Percentiles rank a stretch among this genome's conserved stretches.
Conservation (phyloP, 139 green algal genomes). For the Gonium pectorale region DNA sequence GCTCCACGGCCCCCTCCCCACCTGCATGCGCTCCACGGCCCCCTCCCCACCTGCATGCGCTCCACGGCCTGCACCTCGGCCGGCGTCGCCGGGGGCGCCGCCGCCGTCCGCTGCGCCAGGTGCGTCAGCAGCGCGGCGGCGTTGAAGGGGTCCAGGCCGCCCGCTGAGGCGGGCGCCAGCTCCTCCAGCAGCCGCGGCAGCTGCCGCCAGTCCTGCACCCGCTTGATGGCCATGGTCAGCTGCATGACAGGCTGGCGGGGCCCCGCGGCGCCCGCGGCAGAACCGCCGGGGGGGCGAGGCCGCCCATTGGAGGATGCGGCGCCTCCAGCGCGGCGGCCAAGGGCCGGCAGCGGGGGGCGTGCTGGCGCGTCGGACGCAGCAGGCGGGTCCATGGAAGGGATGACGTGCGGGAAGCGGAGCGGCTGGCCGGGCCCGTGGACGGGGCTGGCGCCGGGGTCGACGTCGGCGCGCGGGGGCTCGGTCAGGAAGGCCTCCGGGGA, state of each 20-base stretch:
- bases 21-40: constrained; percentile 30
- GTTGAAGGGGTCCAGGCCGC: constrained; percentile 40
- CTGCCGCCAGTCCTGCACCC: constrained; percentile 29
- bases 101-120: constrained; percentile 40
- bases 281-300: neutral
- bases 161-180: neutral
- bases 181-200: constrained; percentile 31
- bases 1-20: neutral
- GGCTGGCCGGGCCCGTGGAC: neutral
- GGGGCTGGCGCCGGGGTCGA: too few species aligned
- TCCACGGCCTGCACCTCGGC: constrained; percentile 7
- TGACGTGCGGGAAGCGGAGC: too few species aligned
- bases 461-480: neutral
- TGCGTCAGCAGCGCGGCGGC: constrained; percentile 37
- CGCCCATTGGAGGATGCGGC: too few species aligned
- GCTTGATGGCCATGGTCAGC: constrained; percentile 27
- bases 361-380: too few species aligned
- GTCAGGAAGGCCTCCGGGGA: neutral
- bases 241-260: neutral
- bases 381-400: too few species aligned
- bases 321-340: too few species aligned
- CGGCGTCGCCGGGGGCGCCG: neutral
- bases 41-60: neutral
- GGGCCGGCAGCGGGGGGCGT: too few species aligned
- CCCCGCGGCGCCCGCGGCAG: too few species aligned